A percentile compares a stretch with the other conserved stretches of the same genome.
These are phyloP conservation scores for Herpetospermum pedunculosum DNA, from an alignment of 306 rosid genomes.

Conservation along the genomic window DNA sequence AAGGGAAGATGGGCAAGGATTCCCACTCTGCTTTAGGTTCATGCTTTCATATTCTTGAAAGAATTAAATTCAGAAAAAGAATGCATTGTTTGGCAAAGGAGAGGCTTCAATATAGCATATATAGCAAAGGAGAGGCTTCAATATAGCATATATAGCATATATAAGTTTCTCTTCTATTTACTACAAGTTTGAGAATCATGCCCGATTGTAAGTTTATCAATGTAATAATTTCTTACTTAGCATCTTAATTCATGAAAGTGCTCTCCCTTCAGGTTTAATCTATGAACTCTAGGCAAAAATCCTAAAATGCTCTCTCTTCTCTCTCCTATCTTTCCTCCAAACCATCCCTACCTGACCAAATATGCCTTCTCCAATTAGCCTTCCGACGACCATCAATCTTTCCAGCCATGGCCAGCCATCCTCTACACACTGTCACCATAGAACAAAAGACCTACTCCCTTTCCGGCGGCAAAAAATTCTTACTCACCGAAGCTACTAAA, in stretches of 20 bases:
- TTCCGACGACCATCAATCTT: too few species aligned
- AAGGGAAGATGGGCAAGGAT: neutral
- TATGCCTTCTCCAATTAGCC: too few species aligned
- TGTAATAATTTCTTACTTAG: neutral
- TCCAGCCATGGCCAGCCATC: too few species aligned
- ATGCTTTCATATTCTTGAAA: neutral
- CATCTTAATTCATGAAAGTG: neutral
- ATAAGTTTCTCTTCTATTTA: neutral
- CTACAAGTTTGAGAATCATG: neutral
- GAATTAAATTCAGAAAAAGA: neutral
- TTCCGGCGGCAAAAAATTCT: too few species aligned
- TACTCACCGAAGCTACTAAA: too few species aligned
- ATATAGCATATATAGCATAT: neutral
- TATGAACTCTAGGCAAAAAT: neutral
- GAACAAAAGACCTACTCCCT: too few species aligned
- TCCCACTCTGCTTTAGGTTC: neutral
- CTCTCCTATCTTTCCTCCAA: too few species aligned
- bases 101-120: neutral
- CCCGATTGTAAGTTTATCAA: neutral
- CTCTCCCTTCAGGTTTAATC: neutral
- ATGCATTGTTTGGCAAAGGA: neutral
- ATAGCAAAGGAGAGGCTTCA: neutral
- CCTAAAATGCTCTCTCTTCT: too few species aligned
- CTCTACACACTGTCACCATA: too few species aligned
- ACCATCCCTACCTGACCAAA: too few species aligned